Evolutionary conservation across 306 rosid species (phyloP).

Genomic region (Glycyrrhiza uralensis): DNA sequence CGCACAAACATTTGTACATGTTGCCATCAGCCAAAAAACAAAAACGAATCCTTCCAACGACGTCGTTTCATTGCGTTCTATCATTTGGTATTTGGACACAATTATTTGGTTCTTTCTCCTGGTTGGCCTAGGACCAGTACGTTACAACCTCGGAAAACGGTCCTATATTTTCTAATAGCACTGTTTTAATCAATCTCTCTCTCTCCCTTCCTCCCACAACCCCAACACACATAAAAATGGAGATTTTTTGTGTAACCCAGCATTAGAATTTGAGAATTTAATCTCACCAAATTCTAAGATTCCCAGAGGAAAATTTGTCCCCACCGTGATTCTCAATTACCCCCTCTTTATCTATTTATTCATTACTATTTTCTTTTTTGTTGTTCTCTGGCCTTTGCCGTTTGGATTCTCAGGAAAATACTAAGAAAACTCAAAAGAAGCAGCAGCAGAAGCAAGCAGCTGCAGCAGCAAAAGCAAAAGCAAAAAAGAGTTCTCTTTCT

Average conservation of each 20-base stretch:
- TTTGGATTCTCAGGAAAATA: conserved; percentile 37
- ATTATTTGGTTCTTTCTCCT: conserved; percentile 27
- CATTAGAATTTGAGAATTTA: conserved; percentile 26
- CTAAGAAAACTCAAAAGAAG: conserved; percentile 17
- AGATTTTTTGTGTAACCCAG: conserved; percentile 15
- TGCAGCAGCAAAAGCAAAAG: conserved; percentile 27
- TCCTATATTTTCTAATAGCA: background rate
- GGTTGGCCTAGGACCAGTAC: conserved; percentile 5
- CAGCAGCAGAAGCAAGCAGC: background rate
- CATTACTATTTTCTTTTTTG: background rate
- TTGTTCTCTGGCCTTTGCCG: background rate
- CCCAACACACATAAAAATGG: background rate
- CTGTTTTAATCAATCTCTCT: background rate
- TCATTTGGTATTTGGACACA: background rate
- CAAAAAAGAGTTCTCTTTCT: conserved; percentile 25
- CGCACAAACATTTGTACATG: background rate
- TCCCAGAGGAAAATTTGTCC: conserved; percentile 34
- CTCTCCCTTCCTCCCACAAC: background rate
- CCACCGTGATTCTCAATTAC: conserved; percentile 11
- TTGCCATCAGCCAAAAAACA: background rate
- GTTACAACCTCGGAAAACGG: conserved; percentile 5
- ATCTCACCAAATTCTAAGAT: conserved; percentile 23
- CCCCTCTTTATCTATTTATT: background rate
- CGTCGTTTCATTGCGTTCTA: conserved; percentile 5
- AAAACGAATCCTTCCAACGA: background rate